Conservation (phyloP, 2,329 filamentous ascomycete genomes). For the Sarocladium strictum region DNA sequence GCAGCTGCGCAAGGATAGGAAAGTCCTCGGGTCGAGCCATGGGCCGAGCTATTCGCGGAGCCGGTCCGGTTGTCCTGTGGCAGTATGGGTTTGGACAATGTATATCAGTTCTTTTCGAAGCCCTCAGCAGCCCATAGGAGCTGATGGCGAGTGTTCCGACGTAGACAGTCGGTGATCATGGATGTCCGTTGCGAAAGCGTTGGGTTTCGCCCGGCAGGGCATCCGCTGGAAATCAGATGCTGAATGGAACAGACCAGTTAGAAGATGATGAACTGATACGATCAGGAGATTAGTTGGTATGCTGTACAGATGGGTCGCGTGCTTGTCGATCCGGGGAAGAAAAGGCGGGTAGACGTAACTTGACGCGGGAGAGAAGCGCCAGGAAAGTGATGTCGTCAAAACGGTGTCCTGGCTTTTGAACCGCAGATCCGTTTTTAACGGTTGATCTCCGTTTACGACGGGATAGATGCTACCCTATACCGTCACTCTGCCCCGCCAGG, state of each 20-base stretch:
- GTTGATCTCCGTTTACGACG: neutral
- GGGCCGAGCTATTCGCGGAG: conserved; percentile 10
- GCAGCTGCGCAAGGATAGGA: conserved; percentile 51
- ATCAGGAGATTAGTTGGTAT: neutral
- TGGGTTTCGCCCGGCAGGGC: neutral
- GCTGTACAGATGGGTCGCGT: neutral
- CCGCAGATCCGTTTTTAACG: neutral
- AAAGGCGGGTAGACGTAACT: neutral
- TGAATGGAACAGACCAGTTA: neutral
- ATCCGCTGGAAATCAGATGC: neutral
- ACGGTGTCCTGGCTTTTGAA: neutral
- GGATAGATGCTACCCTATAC: neutral
- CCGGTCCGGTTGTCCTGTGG: no score
- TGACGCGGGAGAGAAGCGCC: neutral
- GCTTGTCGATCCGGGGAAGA: neutral
- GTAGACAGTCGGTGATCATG: neutral
- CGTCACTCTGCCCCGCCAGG: no score
- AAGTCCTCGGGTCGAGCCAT: conserved; percentile 51
- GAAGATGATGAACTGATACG: neutral
- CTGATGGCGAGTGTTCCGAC: no score
- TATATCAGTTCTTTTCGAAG: no score
- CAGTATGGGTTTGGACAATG: no score
- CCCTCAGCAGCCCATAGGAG: no score
- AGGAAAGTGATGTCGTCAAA: conserved; percentile 6
- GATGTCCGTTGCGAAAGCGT: neutral